Base-by-base conservation (phyloP, 2,329 filamentous ascomycete species). In the Trichoderma breve region DNA sequence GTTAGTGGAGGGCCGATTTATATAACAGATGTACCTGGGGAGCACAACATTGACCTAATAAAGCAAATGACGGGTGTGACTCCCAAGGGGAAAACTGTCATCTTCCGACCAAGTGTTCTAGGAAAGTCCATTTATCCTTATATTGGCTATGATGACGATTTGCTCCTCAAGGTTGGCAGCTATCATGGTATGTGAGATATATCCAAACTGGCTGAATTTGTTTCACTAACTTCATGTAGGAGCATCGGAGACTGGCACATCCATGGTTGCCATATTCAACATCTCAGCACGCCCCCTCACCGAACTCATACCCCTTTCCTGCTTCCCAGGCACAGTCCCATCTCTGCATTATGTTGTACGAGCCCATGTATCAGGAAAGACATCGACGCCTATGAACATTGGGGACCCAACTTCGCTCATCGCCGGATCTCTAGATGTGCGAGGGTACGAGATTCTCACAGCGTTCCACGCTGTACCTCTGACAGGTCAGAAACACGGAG, bases 1-100 rank as follows among this genome's bases (percentile, higher is more conserved):
- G 86, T 99, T 11, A 95, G 92, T 62, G 96, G 96, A 9, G 96
- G 96, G 0, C 96, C 95, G 0, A 92, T 99, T 53, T 98, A 97
- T 77, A 95, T 99, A 79, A 98, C 95, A 0, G 96, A 99, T 80
- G 88, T 90, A 0, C 95, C 95, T 0, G 95, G 94, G 0, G 83
- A 93, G 73, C 94, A 98, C 80, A 87, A 97, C 77, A 77, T 94
- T 34, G 82, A 86, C 6, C 81, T 99, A 18, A 92, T 99, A 73
- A 82, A 86, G 32, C 91, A 97, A 79, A 95, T 98, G 87, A 94
- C 92, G 0, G 95, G 92, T 0, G 84, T 86, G 12, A 96, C 93
- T 0, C 85, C 90, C 0, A 84, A 88, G 28, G 93, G 91, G 0
- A 91, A 89, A 74, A 96, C 93, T 0, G 88, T 97, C 0, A 92